phyloP scores from a whole-genome alignment of 768 basidiomycete species.

The Termitomyces sp. region DNA sequence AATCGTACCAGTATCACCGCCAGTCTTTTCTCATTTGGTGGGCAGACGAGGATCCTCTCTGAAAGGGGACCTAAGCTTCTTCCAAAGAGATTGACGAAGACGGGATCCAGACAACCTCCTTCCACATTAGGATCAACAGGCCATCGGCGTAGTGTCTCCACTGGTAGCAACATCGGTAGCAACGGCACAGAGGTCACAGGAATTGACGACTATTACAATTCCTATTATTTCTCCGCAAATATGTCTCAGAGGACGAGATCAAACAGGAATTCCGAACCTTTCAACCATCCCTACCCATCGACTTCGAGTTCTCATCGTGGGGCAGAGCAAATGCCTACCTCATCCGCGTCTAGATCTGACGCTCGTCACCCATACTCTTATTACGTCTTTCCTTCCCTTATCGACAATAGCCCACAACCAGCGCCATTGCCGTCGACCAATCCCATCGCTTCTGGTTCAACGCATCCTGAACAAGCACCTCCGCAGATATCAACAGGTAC shows the following conservation, averaged over 20 bases:
- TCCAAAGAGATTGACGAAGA: conserved; percentile 1
- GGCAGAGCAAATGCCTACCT: conserved; percentile 4
- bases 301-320: background rate
- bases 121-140: background rate
- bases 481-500: conserved; percentile 2
- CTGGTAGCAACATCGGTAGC: conserved; percentile 1
- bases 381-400: conserved; percentile 20
- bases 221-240: conserved; percentile 37
- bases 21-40: conserved; percentile 49
- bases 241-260: background rate
- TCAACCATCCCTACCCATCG: background rate
- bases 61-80: conserved; percentile 1
- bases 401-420: conserved; percentile 11
- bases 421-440: conserved; percentile 12
- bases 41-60: conserved; percentile 11
- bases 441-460: background rate
- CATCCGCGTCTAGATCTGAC: conserved; percentile 17
- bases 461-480: conserved; percentile 20
- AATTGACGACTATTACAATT: conserved; percentile 43
- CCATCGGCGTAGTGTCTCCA: conserved; percentile 15
- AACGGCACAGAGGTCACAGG: background rate
- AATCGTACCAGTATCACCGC: conserved; percentile 51
- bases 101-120: background rate
- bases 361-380: conserved; percentile 16
- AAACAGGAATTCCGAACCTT: background rate